phyloP scores from a whole-genome alignment of 805 yeast genomes.

The Dipodascus geniculatus region DNA sequence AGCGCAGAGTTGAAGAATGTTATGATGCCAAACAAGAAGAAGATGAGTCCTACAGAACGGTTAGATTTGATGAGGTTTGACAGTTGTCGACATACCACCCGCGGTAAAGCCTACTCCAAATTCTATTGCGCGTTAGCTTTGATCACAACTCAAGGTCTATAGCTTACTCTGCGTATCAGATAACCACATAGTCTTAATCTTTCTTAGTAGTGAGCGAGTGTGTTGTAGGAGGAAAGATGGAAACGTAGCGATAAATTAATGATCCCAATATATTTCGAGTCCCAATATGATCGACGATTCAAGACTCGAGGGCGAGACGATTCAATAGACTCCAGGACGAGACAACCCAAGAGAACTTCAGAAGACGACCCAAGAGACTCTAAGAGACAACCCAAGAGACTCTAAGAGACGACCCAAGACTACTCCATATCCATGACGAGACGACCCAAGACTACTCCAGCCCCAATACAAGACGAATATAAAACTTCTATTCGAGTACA shows the following conservation, averaged over 20 bases:
- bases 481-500: too few relatives aligned
- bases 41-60: conserved; percentile 37
- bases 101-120: conserved; percentile 90
- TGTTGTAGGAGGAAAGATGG: not conserved
- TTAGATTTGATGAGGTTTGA: not conserved
- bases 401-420: too few relatives aligned
- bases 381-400: too few relatives aligned
- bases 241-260: not conserved
- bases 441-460: too few relatives aligned
- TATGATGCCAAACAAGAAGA: conserved; percentile 71
- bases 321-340: too few relatives aligned
- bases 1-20: conserved; percentile 83
- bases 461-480: too few relatives aligned
- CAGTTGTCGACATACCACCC: conserved; percentile 35
- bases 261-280: too few relatives aligned
- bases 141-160: not conserved
- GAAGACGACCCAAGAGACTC: too few relatives aligned
- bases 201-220: not conserved
- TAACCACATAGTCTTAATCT: not conserved
- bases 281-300: too few relatives aligned
- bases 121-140: conserved; percentile 32
- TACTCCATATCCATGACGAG: too few relatives aligned
- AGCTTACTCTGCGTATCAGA: conserved; percentile 1
- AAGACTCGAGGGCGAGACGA: too few relatives aligned
- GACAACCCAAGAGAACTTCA: too few relatives aligned